Base-by-base conservation (phyloP, 1,284 basidiomycete genomes). In the Heterobasidion annosum region DNA sequence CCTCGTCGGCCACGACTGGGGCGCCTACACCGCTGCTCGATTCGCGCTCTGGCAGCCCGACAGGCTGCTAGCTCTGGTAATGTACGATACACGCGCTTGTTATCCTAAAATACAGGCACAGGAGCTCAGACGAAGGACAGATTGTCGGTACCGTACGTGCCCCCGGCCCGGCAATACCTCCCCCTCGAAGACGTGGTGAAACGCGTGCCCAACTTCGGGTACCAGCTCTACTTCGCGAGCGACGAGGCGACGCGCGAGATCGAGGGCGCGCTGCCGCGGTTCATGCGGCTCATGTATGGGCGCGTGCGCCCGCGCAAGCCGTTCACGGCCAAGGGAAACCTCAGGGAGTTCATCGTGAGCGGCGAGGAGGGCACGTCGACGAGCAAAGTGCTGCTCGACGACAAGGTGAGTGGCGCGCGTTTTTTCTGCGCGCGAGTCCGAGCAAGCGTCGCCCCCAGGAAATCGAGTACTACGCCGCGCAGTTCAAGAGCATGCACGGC, bases 1-100 rank as follows among this genome's bases (percentile, higher is more conserved):
- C 12, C 66, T 88, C 50, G 71, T 87, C 57, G 86, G 84, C 2
- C 87, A 88, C 59, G 86, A 89, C 61, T 88, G 86, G 86, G 87
- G 86, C 2, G 70, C 82, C 8, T 77, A 71, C 57, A 76, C 70
- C 7, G 82, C 73, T 3, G 73, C 74, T 37, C 73, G 84, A 19
- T 84, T 89, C 59, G 80, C 83, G 12, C 69, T 87, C 32, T 87
- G 83, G 83, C 67, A 85, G 63, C 83, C 86, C 0, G 66, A 79
- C 15, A 73, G 84, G 35, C 58, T 85, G 44, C 60, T 73, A 3
- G 80, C 79, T 0, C 68, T 89, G 16, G 71, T 76, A 0, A 68
- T 82, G 87, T 85, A 67, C 58, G 79, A 67, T 9, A 18, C 51
- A 25, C 32, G 40, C 48, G 40, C 48, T 15, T 44, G 37, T 43